phyloP scores from a whole-genome alignment of 2,329 filamentous ascomycete species.

The Zasmidium cellare region DNA sequence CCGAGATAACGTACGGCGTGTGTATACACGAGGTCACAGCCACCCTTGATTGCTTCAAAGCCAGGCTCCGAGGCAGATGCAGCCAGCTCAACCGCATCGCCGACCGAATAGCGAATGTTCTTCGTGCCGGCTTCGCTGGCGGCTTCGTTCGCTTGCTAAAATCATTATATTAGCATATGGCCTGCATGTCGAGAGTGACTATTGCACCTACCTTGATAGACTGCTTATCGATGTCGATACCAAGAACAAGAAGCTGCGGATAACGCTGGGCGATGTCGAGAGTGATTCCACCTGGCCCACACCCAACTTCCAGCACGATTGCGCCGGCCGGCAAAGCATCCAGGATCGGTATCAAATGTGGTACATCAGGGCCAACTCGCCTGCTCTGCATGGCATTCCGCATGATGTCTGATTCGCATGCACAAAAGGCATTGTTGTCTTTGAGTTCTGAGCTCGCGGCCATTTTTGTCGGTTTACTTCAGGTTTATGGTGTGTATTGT shows the following conservation, averaged over 20 bases:
- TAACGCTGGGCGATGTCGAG: conserved; percentile 15
- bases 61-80: not conserved
- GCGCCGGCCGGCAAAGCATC: conserved; percentile 8
- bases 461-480: not conserved
- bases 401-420: not conserved
- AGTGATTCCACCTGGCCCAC: conserved; percentile 16
- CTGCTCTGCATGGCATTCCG: conserved; percentile 14
- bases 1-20: conserved; percentile 4
- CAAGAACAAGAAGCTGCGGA: conserved; percentile 11
- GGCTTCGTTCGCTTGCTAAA: conserved; percentile 9
- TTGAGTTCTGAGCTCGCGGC: not conserved
- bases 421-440: not conserved
- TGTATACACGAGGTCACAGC: conserved; percentile 13
- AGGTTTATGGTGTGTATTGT: no score
- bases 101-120: conserved; percentile 9
- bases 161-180: no score
- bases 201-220: conserved; percentile 12
- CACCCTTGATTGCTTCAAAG: conserved; percentile 6
- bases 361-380: conserved; percentile 2
- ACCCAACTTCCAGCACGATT: conserved; percentile 14
- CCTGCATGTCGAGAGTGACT: no score
- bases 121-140: not conserved
- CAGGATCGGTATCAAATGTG: conserved; percentile 12
- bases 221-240: conserved; percentile 14
- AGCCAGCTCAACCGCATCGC: conserved; percentile 12